A percentile compares a stretch with the other conserved stretches of the same genome.
These are phyloP conservation scores for Ganoderma resinaceum DNA, from an alignment of 1,284 basidiomycete species.

Conservation along the genomic window DNA sequence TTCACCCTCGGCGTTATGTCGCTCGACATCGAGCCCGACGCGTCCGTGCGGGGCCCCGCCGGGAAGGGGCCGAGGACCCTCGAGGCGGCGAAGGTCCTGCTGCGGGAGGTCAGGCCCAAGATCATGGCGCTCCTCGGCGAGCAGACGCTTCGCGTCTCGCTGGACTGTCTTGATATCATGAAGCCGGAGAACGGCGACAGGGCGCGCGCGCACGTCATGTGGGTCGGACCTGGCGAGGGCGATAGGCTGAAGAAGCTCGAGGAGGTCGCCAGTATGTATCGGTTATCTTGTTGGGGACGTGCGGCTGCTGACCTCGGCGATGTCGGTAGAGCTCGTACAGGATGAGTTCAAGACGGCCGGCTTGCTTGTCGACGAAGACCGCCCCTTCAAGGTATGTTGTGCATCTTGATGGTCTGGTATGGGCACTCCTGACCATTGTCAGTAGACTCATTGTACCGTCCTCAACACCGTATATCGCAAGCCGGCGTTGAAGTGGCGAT, in stretches of 20 bases:
- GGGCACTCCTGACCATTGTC: conserved; percentile 4
- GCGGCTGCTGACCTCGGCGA: neutral
- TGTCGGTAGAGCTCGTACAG: conserved; percentile 50
- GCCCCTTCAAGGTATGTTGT: conserved; percentile 63
- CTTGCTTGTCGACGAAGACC: conserved; percentile 47
- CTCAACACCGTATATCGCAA: conserved; percentile 67
- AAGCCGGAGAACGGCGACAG: conserved; percentile 48
- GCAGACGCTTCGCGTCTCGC: conserved; percentile 47
- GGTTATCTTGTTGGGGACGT: neutral
- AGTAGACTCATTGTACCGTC: conserved; percentile 73
- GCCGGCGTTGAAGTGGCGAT: conserved; percentile 38
- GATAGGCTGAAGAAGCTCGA: conserved; percentile 40
- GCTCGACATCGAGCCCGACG: conserved; percentile 39
- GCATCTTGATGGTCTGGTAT: neutral
- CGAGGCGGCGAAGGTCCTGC: conserved; percentile 52
- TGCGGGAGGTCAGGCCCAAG: conserved; percentile 53
- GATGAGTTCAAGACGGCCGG: conserved; percentile 56
- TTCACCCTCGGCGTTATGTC: conserved; percentile 77
- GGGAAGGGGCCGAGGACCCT: conserved; percentile 44
- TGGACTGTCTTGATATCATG: conserved; percentile 61
- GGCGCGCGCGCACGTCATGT: conserved; percentile 63
- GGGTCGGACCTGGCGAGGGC: conserved; percentile 52
- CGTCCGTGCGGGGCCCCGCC: neutral
- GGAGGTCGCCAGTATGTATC: conserved; percentile 50
- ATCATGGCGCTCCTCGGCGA: conserved; percentile 43